Conservation (phyloP, 2,329 filamentous ascomycete species). For the Fusarium metavorans region DNA sequence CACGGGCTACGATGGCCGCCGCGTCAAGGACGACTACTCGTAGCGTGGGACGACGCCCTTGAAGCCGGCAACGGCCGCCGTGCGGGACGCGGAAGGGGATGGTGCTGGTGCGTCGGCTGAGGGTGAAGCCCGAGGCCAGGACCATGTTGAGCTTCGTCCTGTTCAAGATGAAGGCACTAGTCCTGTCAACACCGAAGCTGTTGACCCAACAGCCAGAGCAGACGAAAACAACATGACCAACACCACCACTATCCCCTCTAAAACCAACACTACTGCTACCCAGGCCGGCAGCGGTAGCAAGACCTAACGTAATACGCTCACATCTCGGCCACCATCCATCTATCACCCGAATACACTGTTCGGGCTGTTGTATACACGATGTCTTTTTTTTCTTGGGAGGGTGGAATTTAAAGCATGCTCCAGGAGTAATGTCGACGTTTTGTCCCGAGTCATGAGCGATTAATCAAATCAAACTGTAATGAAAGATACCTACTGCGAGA, state of each 20-base stretch:
- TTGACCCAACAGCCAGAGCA: neutral
- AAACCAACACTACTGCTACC: neutral
- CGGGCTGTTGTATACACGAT: slow-evolving; percentile 16
- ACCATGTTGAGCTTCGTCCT: neutral
- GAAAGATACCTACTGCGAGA: neutral
- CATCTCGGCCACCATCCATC: slow-evolving; percentile 7
- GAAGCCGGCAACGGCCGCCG: neutral
- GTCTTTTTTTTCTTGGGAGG: slow-evolving; percentile 5
- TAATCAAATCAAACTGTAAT: neutral
- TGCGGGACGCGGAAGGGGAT: neutral
- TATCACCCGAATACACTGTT: neutral
- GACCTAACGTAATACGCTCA: slow-evolving; percentile 15
- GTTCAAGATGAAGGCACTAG: neutral
- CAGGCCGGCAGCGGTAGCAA: neutral
- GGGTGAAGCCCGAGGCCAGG: neutral
- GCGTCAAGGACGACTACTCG: slow-evolving; percentile 79
- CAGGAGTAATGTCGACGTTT: neutral
- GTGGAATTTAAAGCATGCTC: neutral
- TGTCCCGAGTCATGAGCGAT: neutral
- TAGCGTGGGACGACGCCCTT: slow-evolving; percentile 48
- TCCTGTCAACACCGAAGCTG: neutral
- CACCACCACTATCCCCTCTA: neutral
- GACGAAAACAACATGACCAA: neutral
- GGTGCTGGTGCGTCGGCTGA: neutral
- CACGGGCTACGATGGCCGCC: slow-evolving; percentile 58